These are phyloP conservation scores for Cryptosporidium ubiquitum DNA, from an alignment of 169 alveolate species.

Conservation along the genomic window DNA sequence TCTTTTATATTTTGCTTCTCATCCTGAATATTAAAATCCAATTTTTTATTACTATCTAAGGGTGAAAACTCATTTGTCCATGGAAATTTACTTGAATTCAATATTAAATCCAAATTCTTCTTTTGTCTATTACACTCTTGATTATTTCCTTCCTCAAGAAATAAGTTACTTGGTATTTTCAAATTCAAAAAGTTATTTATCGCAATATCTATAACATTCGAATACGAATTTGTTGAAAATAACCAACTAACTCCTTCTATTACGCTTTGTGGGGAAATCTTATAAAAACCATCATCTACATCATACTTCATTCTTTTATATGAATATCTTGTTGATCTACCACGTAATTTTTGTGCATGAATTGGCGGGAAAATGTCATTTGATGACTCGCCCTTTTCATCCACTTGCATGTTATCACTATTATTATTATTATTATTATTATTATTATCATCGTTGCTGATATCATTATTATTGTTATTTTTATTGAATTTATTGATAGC, in stretches of 20 bases:
- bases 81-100: constrained; percentile 31
- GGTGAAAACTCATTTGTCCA: constrained; percentile 68
- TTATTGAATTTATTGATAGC: constrained; percentile 30
- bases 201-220: constrained; percentile 50
- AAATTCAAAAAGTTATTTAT: constrained; percentile 41
- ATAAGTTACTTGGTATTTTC: constrained; percentile 43
- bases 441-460: neutral
- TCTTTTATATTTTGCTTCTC: neutral
- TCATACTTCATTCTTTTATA: constrained; percentile 51
- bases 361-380: constrained; percentile 34
- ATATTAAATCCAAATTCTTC: neutral
- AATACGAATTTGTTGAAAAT: constrained; percentile 39
- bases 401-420: neutral
- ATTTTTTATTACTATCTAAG: neutral
- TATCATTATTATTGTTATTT: neutral
- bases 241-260: constrained; percentile 69
- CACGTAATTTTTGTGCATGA: constrained; percentile 12
- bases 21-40: neutral
- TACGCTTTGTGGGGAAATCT: constrained; percentile 62
- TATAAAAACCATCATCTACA: constrained; percentile 53
- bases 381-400: neutral
- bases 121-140: neutral
- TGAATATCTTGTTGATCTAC: constrained; percentile 51
- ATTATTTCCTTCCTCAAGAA: neutral
- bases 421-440: neutral